Base-by-base conservation (phyloP, 2,329 filamentous ascomycete species). In the Lecanicillium sp. region DNA sequence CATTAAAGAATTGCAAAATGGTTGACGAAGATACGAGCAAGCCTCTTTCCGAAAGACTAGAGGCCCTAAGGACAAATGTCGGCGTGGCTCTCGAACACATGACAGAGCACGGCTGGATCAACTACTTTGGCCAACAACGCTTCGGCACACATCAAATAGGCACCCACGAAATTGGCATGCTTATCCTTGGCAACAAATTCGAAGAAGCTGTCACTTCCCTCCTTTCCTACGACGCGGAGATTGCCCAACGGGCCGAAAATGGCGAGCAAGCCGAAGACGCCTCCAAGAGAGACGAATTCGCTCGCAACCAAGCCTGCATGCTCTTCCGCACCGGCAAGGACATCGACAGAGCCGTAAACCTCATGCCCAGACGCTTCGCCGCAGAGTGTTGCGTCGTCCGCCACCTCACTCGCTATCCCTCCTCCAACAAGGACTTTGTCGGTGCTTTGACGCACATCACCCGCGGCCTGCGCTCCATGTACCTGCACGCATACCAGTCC, bases 41-140 rank as follows among this genome's bases (percentile, higher is more conserved):
- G 17, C 29, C 53, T 1, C 40, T 57, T 6, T 29, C 46, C 5
- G 53, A 59, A 18, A 53, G 52, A 22, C 48, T 62, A 8, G 48
- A 55, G 13, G 47, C 49, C 25, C 46, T 65, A 32, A 51, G 48
- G 38, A 39, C 47, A 18, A 56, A 72, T 28, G 67, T 79, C 9
- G 68, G 69, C 40, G 58, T 70, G 12, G 71, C 85, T 1, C 65
- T 95, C 36, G 65, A 73, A 30, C 76, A 81, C 45, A 76, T 96
- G 48, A 68, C 73, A 39, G 64, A 78, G 31, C 73, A 81, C 32
- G 92, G 92, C 3, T 98, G 94, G 68, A 80, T 98, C 62, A 98
- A 98, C 63, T 98, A 96, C 65, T 98, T 89, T 54, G 92, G 92
- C 8, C 78, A 96, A n/a, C 92, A 98, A 63, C 80, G 92, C 17